Base-by-base conservation (phyloP, 169 alveolate genomes). In the Cryptosporidium canis region DNA sequence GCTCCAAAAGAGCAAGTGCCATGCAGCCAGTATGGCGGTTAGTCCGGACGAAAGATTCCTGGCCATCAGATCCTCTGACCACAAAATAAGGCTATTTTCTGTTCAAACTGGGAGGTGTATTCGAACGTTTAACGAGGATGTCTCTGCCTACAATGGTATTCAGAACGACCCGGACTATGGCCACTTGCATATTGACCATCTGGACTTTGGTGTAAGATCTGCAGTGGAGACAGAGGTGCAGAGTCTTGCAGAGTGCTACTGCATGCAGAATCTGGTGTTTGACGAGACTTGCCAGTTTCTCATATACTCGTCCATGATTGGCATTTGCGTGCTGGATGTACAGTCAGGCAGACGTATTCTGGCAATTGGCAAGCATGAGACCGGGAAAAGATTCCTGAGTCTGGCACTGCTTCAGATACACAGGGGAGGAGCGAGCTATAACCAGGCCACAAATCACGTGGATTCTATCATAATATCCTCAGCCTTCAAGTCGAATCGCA, bases 221-320 rank as follows among this genome's bases (percentile, higher is more conserved):
- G 96, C 96, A 39, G 92, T 93, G 5, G 99, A 98, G 77, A 95
- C 92, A 82, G 99, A 97, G 67, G 83, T 97, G 31, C 94, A 92
- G 56, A 96, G 93, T 84, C 51, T 35, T 27, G 68, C 92, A 29
- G 92, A 91, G 55, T 71, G 47, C 58, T 91, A 58, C 94, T 91
- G 44, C 65, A 85, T 65, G 83, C 95, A 84, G 91, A 92, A 92
- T 51, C 90, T 94, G 24, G 83, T 91, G 65, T 98, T 97, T 90
- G 99, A 98, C 92, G 98, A 98, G 82, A 95, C 99, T 58, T 96
- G 96, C 47, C 93, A 93, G 83, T 96, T 94, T 90, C 83, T 98
- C 51, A 92, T 96, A 58, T 97, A 95, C 90, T 97, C 99, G 1
- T 91, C 97, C 11, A 92, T 95, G 70, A 92, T 96, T 56, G 99